These are phyloP conservation scores for Platanthera zijinensis DNA, from an alignment of 106 monocot genomes.

Conservation along the genomic window DNA sequence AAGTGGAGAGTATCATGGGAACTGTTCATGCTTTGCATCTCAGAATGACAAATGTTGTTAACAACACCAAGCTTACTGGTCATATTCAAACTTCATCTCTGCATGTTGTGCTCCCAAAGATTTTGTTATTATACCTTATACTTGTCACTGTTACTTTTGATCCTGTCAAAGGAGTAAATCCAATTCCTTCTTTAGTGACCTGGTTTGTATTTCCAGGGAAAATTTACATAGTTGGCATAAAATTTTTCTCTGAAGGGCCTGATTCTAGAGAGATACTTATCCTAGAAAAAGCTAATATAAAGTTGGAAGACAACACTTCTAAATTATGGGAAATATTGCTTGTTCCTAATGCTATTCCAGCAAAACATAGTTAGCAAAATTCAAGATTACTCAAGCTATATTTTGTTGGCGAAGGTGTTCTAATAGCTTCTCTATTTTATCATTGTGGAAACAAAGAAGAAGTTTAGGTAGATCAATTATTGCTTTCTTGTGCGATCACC, in stretches of 20 bases:
- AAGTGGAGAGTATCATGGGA: conserved; percentile 55
- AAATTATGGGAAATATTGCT: too few species aligned
- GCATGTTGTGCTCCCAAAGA: conserved; percentile 74
- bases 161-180: conserved; percentile 24
- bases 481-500: neutral
- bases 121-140: conserved; percentile 46
- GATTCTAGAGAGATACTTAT: too few species aligned
- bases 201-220: too few species aligned
- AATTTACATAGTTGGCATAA: too few species aligned
- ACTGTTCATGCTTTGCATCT: conserved; percentile 35
- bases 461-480: conserved; percentile 39
- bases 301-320: too few species aligned
- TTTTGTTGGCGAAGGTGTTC: conserved; percentile 47
- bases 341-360: too few species aligned
- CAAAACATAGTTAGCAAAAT: conserved; percentile 39
- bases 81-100: conserved; percentile 74
- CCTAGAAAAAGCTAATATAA: too few species aligned
- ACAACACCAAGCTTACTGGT: conserved; percentile 80
- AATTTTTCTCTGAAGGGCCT: too few species aligned
- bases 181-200: conserved; percentile 24
- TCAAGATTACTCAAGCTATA: conserved; percentile 58
- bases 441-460: conserved; percentile 27
- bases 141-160: conserved; percentile 32
- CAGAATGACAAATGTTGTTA: too few species aligned
- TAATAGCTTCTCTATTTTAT: conserved; percentile 67